Conservation (phyloP, 257 asterid genomes). For the Rehmannia glutinosa region DNA sequence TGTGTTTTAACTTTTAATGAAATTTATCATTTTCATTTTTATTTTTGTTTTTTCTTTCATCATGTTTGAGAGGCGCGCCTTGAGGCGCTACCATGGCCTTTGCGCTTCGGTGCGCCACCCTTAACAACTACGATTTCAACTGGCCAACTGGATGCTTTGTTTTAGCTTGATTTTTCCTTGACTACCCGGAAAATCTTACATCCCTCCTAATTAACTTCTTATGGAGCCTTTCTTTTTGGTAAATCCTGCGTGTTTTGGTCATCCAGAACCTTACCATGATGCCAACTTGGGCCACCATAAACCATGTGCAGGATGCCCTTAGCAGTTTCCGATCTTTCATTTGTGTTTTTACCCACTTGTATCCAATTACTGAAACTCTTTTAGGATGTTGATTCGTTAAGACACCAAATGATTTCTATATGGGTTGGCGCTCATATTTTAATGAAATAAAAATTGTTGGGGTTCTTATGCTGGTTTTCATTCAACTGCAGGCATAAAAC, state of each 20-base stretch:
- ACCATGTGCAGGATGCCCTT: neutral
- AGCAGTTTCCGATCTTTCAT: neutral
- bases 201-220: neutral
- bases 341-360: neutral
- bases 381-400: neutral
- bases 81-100: too few relatives aligned
- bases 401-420: neutral
- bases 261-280: neutral
- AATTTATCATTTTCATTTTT: too few relatives aligned
- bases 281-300: neutral
- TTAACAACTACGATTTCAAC: too few relatives aligned
- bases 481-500: slow-evolving; percentile 66
- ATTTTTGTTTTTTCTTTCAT: too few relatives aligned
- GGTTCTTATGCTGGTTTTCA: slow-evolving; percentile 14
- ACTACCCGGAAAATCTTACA: neutral
- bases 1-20: too few relatives aligned
- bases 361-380: neutral
- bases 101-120: too few relatives aligned
- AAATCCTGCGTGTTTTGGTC: neutral
- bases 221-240: neutral
- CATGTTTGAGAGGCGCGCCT: too few relatives aligned
- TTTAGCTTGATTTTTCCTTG: neutral
- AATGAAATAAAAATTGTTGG: neutral
- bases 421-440: neutral
- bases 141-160: neutral